A percentile compares a stretch with the other conserved stretches of the same genome.
Conservation (phyloP, 257 asterid species). For the Avicennia marina region DNA sequence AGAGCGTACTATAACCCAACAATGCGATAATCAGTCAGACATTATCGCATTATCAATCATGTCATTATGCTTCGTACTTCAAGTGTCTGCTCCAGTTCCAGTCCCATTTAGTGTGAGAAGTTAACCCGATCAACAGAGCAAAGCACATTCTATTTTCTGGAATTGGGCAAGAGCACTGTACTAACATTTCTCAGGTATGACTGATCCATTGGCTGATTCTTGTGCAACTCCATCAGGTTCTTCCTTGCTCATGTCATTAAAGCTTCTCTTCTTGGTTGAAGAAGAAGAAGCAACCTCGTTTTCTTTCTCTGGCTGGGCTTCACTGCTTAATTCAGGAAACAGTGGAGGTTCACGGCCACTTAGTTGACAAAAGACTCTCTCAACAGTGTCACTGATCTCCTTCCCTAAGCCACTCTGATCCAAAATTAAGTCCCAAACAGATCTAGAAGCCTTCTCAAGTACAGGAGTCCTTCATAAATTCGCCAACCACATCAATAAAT, state of each 20-base stretch:
- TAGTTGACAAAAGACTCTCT: slow-evolving; percentile 78
- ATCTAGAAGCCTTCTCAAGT: slow-evolving; percentile 94
- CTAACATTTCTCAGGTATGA: slow-evolving; percentile 13
- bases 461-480: slow-evolving; percentile 69
- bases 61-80: not conserved
- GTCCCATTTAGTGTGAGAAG: not conserved
- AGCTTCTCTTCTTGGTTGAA: slow-evolving; percentile 66
- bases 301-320: slow-evolving; percentile 43
- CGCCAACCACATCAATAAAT: slow-evolving; percentile 19
- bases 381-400: slow-evolving; percentile 81
- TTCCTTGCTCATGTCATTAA: slow-evolving; percentile 39
- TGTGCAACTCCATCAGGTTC: slow-evolving; percentile 35
- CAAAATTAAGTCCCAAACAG: slow-evolving; percentile 89
- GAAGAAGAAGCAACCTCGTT: slow-evolving; percentile 47
- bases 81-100: too few species aligned
- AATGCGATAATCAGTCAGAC: not conserved
- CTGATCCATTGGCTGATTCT: slow-evolving; percentile 23
- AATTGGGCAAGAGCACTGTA: slow-evolving; percentile 16
- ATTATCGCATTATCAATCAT: not conserved
- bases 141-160: slow-evolving; percentile 22
- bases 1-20: slow-evolving; percentile 7
- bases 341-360: slow-evolving; percentile 90
- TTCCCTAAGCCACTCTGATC: slow-evolving; percentile 85
- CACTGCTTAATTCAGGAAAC: slow-evolving; percentile 39
- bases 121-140: too few species aligned